phyloP scores from a whole-genome alignment of 2,329 filamentous ascomycete genomes.

The Pseudogymnoascus verrucosus region DNA sequence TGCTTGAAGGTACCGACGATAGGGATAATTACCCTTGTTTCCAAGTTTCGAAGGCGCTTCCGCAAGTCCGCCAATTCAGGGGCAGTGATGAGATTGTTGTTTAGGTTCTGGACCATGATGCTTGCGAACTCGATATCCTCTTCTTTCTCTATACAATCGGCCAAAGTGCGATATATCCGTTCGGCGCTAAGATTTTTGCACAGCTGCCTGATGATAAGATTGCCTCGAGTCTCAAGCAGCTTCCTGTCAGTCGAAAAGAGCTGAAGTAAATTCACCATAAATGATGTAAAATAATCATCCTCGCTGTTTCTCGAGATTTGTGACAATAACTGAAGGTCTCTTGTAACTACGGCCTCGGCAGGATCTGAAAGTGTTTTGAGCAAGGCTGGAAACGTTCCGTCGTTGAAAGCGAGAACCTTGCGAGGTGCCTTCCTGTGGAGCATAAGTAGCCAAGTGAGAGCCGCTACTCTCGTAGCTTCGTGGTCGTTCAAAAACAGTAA shows the following conservation, averaged over 20 bases:
- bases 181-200: constrained; percentile 90
- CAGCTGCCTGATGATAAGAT: constrained; percentile 91
- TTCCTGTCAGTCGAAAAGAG: constrained; percentile 91
- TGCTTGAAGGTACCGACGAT: neutral
- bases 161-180: constrained; percentile 88
- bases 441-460: constrained; percentile 96
- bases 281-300: constrained; percentile 94
- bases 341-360: constrained; percentile 89
- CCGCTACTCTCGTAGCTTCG: constrained; percentile 88
- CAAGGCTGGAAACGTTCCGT: constrained; percentile 91
- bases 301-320: constrained; percentile 96
- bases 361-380: constrained; percentile 95
- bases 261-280: constrained; percentile 94
- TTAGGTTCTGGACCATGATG: constrained; percentile 98
- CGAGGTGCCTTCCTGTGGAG: constrained; percentile 88
- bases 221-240: constrained; percentile 83
- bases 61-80: constrained; percentile 86
- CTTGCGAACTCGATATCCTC: constrained; percentile 98
- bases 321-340: constrained; percentile 85
- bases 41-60: constrained; percentile 81
- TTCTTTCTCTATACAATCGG: constrained; percentile 94
- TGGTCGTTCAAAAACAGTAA: constrained; percentile 93
- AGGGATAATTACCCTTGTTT: constrained; percentile 56
- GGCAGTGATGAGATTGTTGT: constrained; percentile 97
- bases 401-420: constrained; percentile 91